Evolutionary conservation across 176 grass and related monocot species (phyloP).

Genomic region (Areca catechu): DNA sequence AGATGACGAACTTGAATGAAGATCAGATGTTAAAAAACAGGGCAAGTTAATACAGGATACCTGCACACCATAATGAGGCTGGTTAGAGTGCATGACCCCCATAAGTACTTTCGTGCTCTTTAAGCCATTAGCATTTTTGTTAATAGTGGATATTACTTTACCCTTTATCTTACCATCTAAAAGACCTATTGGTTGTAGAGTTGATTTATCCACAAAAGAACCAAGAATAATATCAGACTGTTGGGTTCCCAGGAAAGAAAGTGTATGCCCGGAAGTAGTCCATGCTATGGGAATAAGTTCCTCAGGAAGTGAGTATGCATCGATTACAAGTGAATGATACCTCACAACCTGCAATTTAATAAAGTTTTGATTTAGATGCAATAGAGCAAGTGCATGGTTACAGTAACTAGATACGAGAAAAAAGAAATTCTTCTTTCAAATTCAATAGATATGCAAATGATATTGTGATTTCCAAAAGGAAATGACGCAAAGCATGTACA

Average conservation of each 20-base stretch:
- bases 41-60: constrained; percentile 25
- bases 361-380: too few relatives aligned
- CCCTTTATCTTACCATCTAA: constrained; percentile 1
- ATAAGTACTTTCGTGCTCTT: constrained; percentile 45
- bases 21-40: neutral
- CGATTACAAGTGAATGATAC: constrained; percentile 91
- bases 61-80: constrained; percentile 93
- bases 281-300: constrained; percentile 80
- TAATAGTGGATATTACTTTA: constrained; percentile 5
- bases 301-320: constrained; percentile 47
- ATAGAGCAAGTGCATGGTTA: too few relatives aligned
- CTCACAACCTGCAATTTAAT: constrained; percentile 56
- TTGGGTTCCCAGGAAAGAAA: constrained; percentile 57
- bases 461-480: neutral
- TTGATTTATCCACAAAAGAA: constrained; percentile 17
- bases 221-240: constrained; percentile 9
- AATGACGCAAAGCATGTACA: too few relatives aligned
- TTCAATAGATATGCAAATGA: too few relatives aligned
- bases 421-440: too few relatives aligned
- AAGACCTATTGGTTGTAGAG: neutral
- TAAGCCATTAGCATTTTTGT: constrained; percentile 12
- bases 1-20: neutral
- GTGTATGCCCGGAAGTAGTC: constrained; percentile 51
- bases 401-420: too few relatives aligned
- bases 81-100: constrained; percentile 62